phyloP scores from a whole-genome alignment of 1,284 basidiomycete species.

The Crucibulum parvulum region DNA sequence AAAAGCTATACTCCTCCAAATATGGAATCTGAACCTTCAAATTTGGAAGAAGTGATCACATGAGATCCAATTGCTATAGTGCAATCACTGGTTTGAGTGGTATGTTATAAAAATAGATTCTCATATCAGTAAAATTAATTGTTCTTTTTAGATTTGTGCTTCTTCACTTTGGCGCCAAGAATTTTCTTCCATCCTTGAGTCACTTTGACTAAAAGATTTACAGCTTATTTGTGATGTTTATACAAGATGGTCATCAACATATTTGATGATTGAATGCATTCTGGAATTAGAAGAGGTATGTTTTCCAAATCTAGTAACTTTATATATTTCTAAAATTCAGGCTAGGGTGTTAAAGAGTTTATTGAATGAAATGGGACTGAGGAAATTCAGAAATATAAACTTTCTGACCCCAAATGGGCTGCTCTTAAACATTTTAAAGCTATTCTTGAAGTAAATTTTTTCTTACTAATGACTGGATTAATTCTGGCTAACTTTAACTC shows the following conservation, averaged over 20 bases:
- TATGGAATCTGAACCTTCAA: neutral
- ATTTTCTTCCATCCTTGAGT: conserved; percentile 14
- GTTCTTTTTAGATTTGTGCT: conserved; percentile 22
- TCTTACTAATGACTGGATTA: conserved; percentile 1
- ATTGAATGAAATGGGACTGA: neutral
- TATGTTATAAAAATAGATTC: neutral
- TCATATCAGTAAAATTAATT: neutral
- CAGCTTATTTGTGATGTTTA: conserved; percentile 42
- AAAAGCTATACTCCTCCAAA: conserved; percentile 3
- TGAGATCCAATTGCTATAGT: conserved; percentile 17
- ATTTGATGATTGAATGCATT: conserved; percentile 39
- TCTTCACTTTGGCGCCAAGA: conserved; percentile 27
- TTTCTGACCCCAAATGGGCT: conserved; percentile 18
- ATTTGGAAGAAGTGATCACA: no score
- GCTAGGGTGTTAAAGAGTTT: neutral
- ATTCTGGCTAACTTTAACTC: neutral
- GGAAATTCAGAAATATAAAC: conserved; percentile 6
- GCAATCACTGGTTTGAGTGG: conserved; percentile 14
- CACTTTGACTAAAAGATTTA: conserved; percentile 9
- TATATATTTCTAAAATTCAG: no score
- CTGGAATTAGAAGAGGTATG: neutral
- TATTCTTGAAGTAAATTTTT: conserved; percentile 16
- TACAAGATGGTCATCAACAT: conserved; percentile 44
- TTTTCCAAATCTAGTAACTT: no score
- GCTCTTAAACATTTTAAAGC: conserved; percentile 17